Base-by-base conservation (phyloP, 768 basidiomycete species). In the Galerina marginata region DNA sequence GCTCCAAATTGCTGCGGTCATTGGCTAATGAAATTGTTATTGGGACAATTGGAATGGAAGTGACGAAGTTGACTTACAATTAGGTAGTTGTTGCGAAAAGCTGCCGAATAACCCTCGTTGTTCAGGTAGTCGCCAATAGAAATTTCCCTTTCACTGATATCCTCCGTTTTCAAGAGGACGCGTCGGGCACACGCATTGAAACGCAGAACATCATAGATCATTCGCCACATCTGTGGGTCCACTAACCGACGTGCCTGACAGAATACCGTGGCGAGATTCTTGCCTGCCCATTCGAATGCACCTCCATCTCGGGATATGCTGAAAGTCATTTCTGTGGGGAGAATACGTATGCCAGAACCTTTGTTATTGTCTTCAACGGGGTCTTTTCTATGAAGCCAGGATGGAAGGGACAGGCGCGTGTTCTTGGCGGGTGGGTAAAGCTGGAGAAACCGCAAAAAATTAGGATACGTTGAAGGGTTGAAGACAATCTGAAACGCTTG, bases 1-100 rank as follows among this genome's bases (percentile, higher is more conserved):
- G 46, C 86, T 90, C 91, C 91, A 93, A 42, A 93, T 86, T 2
- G 89, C 87, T 1, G 89, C 90, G 7, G 88, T 90, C 89, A 93
- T 89, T 0, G 90, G 90, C 90, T 90, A 54, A 7, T 33, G 54
- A 25, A 55, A n/a, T 2, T 9, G 42, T 25, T 59, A 56, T 51
- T 61, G 23, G 43, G 45, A 46, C 51, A 54, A 45, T 29, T 39
- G n/a, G 20, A 37, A 9, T 4, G 36, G 43, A 49, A 15, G 29
- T 2, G 25, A 23, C 9, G 16, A 4, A 54, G 55, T n/a, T 1
- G 15, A 69, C 86, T 70, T 65, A 89, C 90, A 59, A 93, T 83
- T 23, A 93, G 78, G 69, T 92, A 92, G 71, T 92, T 84, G 64
- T 92, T 87, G 39, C 81, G 77, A 73, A 93, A 93, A 0, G 82